These are phyloP conservation scores for Boletus semigastroideus DNA, from an alignment of 1,284 basidiomycete genomes.

Conservation along the genomic window DNA sequence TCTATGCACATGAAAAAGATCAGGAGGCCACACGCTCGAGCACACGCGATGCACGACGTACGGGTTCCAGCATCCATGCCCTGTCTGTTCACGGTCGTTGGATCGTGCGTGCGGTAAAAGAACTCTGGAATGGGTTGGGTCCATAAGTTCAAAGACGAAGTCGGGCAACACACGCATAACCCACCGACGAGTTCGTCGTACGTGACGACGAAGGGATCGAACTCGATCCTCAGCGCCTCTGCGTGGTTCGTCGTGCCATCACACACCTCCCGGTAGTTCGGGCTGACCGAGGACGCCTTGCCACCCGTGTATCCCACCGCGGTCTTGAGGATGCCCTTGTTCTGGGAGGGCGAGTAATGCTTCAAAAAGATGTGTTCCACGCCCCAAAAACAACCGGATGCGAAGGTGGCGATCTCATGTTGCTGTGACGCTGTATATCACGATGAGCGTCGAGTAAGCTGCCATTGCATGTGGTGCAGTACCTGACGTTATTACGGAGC, in stretches of 20 bases:
- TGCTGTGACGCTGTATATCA: conserved; percentile 14
- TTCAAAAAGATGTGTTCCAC: conserved; percentile 86
- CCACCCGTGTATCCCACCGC: conserved; percentile 85
- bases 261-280: too few species aligned
- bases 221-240: conserved; percentile 85
- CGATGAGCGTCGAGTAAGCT: not conserved
- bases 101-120: conserved; percentile 94
- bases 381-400: conserved; percentile 81
- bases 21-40: not conserved
- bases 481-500: conserved; percentile 31
- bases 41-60: conserved; percentile 37
- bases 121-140: too few species aligned
- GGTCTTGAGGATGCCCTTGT: conserved; percentile 70
- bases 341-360: conserved; percentile 66
- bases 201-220: conserved; percentile 74
- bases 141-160: too few species aligned
- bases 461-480: not conserved
- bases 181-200: conserved; percentile 83
- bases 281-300: conserved; percentile 9
- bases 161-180: conserved; percentile 21
- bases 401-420: conserved; percentile 74
- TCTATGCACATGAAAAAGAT: conserved; percentile 45
- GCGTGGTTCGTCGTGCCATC: conserved; percentile 58
- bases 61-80: conserved; percentile 78
- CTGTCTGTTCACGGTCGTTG: conserved; percentile 80